phyloP scores from a whole-genome alignment of 371 early-diverging fungal species.

The Vairimorpha necatrix region DNA sequence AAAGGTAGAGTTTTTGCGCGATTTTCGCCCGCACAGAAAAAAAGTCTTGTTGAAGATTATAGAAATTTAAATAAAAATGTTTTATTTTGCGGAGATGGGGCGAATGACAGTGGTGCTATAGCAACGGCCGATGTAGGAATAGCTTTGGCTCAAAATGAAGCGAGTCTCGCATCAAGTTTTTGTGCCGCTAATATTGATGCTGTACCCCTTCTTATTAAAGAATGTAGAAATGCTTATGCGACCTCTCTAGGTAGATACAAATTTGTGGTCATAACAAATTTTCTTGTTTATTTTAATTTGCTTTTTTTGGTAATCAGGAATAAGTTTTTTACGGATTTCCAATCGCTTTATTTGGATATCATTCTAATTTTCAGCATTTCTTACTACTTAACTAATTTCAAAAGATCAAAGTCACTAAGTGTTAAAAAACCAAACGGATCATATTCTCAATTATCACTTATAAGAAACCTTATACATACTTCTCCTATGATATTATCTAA shows the following conservation, averaged over 20 bases:
- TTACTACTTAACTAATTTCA: conserved; percentile 43
- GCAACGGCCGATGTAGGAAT: conserved; percentile 92
- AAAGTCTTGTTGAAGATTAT: conserved; percentile 53
- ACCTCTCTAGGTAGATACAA: conserved; percentile 93
- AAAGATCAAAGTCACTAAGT: conserved; percentile 22
- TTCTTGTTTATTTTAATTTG: conserved; percentile 80
- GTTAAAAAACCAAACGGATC: conserved; percentile 26
- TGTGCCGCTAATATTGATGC: conserved; percentile 81
- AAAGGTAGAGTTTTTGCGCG: conserved; percentile 74
- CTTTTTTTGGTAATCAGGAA: conserved; percentile 70
- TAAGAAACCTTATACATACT: conserved; percentile 5
- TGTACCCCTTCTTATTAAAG: conserved; percentile 80
- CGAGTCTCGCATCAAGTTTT: conserved; percentile 91
- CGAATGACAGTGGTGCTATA: conserved; percentile 97
- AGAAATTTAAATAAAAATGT: conserved; percentile 32
- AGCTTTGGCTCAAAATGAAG: conserved; percentile 89
- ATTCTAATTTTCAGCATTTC: conserved; percentile 46
- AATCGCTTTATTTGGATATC: conserved; percentile 60
- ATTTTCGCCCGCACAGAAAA: conserved; percentile 96
- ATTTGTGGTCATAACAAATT: conserved; percentile 83
- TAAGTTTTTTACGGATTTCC: conserved; percentile 62
- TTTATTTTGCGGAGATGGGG: conserved; percentile 81
- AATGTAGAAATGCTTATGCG: conserved; percentile 90
- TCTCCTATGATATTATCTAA: background rate
- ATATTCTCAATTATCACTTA: background rate